Evolutionary conservation across 1,284 basidiomycete species (phyloP).

Genomic region (Veloporphyrellus conicus): DNA sequence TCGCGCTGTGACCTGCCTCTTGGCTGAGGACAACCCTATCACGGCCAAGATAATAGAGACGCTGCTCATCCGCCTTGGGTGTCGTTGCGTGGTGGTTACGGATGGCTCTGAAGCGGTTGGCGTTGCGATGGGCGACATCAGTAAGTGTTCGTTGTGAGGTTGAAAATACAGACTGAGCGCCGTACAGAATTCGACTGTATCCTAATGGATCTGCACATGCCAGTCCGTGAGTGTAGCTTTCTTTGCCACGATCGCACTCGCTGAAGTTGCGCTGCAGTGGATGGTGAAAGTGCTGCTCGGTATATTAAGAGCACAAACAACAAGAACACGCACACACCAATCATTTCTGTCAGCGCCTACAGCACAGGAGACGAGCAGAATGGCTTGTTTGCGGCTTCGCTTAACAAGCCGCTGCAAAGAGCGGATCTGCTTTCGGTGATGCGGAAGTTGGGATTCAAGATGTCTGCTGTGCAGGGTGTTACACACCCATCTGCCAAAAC

Average conservation of each 20-base stretch:
- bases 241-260: background rate
- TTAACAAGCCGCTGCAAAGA: conserved; percentile 87
- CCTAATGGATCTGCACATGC: conserved; percentile 87
- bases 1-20: conserved; percentile 81
- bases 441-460: conserved; percentile 86
- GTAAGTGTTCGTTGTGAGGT: conserved; percentile 46
- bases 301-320: conserved; percentile 95
- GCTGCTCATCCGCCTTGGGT: conserved; percentile 85
- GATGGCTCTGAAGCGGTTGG: conserved; percentile 97
- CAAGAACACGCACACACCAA: conserved; percentile 84
- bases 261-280: conserved; percentile 47
- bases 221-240: conserved; percentile 61
- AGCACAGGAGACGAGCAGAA: conserved; percentile 68
- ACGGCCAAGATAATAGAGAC: conserved; percentile 95
- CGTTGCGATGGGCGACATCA: conserved; percentile 94
- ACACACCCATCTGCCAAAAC: conserved; percentile 45
- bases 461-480: conserved; percentile 63
- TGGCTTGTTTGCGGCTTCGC: conserved; percentile 79
- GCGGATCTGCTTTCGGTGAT: conserved; percentile 75
- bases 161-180: conserved; percentile 16
- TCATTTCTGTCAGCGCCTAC: conserved; percentile 87
- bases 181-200: conserved; percentile 79
- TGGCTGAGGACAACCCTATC: conserved; percentile 97
- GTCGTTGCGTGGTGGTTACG: conserved; percentile 88
- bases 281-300: conserved; percentile 86